phyloP scores from a whole-genome alignment of 176 grass and related monocot genomes.

The Rhynchospora tenuis region DNA sequence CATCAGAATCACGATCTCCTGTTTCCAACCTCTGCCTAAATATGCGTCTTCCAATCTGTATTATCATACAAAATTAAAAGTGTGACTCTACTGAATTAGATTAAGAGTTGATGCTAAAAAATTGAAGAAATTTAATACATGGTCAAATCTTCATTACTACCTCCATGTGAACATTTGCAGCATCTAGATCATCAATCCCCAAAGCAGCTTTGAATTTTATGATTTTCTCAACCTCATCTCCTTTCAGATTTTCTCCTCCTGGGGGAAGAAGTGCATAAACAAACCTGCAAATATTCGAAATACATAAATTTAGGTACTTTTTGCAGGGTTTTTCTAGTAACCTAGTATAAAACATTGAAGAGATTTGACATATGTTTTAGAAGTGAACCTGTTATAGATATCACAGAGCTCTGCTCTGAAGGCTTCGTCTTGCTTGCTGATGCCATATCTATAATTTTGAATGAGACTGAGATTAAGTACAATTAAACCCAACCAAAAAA shows the following conservation, averaged over 20 bases:
- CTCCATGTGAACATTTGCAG: slow-evolving; percentile 91
- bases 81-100: slow-evolving; percentile 13
- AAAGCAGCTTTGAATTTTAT: slow-evolving; percentile 86
- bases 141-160: slow-evolving; percentile 39
- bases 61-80: slow-evolving; percentile 31
- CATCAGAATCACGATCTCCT: slow-evolving; percentile 66
- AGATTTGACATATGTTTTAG: neutral
- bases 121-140: slow-evolving; percentile 18
- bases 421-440: slow-evolving; percentile 72
- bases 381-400: slow-evolving; percentile 65
- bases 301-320: slow-evolving; percentile 24
- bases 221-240: slow-evolving; percentile 74
- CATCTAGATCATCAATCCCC: slow-evolving; percentile 91
- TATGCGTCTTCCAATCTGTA: slow-evolving; percentile 84
- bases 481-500: neutral
- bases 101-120: neutral
- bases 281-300: slow-evolving; percentile 59
- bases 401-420: slow-evolving; percentile 89
- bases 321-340: neutral
- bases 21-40: slow-evolving; percentile 83
- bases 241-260: slow-evolving; percentile 74
- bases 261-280: slow-evolving; percentile 78
- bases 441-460: slow-evolving; percentile 62
- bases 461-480: neutral
- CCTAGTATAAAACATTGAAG: neutral